phyloP scores from a whole-genome alignment of 2,329 filamentous ascomycete species.

The Pezicula neosporulosa region DNA sequence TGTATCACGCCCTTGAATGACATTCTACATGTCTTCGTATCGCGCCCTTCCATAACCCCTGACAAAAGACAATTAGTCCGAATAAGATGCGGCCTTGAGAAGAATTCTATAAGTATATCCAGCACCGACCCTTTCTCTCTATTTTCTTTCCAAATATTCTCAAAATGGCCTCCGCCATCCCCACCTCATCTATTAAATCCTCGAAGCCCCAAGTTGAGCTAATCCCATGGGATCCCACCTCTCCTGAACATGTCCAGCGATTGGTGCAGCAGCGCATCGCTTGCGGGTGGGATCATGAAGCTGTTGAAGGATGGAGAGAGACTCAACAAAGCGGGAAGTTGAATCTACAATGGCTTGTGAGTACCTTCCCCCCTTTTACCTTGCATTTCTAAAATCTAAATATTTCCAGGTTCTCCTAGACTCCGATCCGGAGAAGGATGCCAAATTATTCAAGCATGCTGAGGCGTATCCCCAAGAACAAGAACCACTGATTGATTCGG shows the following conservation, averaged over 20 bases:
- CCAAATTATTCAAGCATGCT: conserved; percentile 9
- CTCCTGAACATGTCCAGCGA: conserved; percentile 33
- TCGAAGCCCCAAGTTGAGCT: conserved; percentile 23
- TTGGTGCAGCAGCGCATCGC: conserved; percentile 39
- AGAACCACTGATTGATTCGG: conserved; percentile 13
- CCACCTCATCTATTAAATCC: neutral
- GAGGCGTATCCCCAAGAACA: conserved; percentile 14
- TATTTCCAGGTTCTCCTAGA: conserved; percentile 5
- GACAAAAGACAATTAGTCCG: no score
- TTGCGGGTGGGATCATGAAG: conserved; percentile 38
- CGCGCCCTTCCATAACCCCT: no score
- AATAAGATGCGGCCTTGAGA: no score
- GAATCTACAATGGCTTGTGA: conserved; percentile 20
- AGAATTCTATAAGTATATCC: no score
- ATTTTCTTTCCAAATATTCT: no score
- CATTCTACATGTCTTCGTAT: no score
- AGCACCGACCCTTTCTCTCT: no score
- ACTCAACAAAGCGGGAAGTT: conserved; percentile 13
- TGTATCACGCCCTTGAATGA: no score
- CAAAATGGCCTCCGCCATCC: no score
- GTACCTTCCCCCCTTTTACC: conserved; percentile 1
- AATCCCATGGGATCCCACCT: conserved; percentile 39
- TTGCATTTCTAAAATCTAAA: neutral
- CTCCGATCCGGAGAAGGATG: neutral
- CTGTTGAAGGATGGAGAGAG: conserved; percentile 23